Base-by-base conservation (phyloP, 2,329 filamentous ascomycete genomes). In the Xylariaceae sp. region DNA sequence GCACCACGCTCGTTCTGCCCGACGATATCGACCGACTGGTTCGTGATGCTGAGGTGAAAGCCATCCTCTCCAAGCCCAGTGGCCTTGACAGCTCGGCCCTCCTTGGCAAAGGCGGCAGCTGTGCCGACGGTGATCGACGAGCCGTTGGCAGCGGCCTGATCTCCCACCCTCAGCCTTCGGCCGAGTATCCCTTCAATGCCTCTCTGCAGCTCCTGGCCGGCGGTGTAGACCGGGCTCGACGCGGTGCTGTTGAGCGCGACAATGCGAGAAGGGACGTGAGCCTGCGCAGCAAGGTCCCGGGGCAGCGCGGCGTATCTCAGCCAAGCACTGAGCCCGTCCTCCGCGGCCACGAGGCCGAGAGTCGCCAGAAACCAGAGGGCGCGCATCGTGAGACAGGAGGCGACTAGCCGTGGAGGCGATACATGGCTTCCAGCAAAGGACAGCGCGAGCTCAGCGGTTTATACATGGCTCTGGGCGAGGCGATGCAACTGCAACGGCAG, bases 1-100 rank as follows among this genome's bases (percentile, higher is more conserved):
- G 77, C 74, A 10, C 77, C 80, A 0, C 78, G 70, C 47, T 82
- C 75, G 44, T 81, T 83, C 39, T 75, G 65, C 0, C 78, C 78
- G 1, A 83, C 49, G 31, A 83, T 82, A 22, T 68, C 59, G 15
- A 80, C 67, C 1, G 55, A 56, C 1, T 57, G 46, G 7, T 58
- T 61, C 5, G 58, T 58, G 5, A 61, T 70, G 42, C 58, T 67
- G 19, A 84, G 63, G 61, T 68, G 79, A 54, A 75, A 84, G 3
- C 79, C 79, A 45, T 80, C 76, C 10, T 67, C 61, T 19, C 63
- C 56, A 11, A 79, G 61, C 5, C 65, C 50, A 1, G 62, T 55
- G 13, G 52, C 35, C 15, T 58, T 51, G 6, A 49, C 37, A 11
- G 55, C 28, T 5, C 59, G 59, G 33, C 61, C 60, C 1, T 51